Conservation (phyloP, 2,329 filamentous ascomycete genomes). For the Aspergillus spinulosporus region DNA sequence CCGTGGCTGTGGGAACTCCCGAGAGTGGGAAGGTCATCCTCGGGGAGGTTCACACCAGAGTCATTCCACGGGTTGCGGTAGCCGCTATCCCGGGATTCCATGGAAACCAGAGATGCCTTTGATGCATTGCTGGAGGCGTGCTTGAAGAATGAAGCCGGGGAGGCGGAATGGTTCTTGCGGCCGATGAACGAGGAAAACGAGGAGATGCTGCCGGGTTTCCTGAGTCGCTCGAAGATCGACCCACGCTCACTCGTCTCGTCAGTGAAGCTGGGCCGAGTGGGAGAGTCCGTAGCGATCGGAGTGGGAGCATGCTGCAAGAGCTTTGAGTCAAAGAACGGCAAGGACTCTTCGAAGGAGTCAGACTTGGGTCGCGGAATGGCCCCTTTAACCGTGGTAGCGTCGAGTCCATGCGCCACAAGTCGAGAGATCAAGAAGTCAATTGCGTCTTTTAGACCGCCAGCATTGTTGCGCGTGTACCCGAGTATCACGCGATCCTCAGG, state of each 20-base stretch:
- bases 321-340: slow-evolving; percentile 97
- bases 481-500: slow-evolving; percentile 63
- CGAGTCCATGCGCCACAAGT: slow-evolving; percentile 84
- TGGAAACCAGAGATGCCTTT: slow-evolving; percentile 92
- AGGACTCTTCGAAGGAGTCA: slow-evolving; percentile 94
- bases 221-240: slow-evolving; percentile 84
- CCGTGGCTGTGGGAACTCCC: slow-evolving; percentile 62
- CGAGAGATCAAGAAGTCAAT: slow-evolving; percentile 90
- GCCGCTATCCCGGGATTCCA: slow-evolving; percentile 91
- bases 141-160: slow-evolving; percentile 87
- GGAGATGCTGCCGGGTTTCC: slow-evolving; percentile 91
- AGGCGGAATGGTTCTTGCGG: slow-evolving; percentile 89
- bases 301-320: slow-evolving; percentile 88
- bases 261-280: slow-evolving; percentile 79
- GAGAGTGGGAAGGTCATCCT: slow-evolving; percentile 67
- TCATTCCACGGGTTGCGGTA: slow-evolving; percentile 99
- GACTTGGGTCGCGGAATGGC: slow-evolving; percentile 96
- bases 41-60: slow-evolving; percentile 88
- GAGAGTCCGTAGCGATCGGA: slow-evolving; percentile 78
- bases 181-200: slow-evolving; percentile 96
- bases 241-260: slow-evolving; percentile 79
- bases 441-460: slow-evolving; percentile 89
- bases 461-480: slow-evolving; percentile 94
- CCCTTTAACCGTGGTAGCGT: slow-evolving; percentile 82
- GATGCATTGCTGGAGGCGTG: slow-evolving; percentile 84